phyloP scores from a whole-genome alignment of 2,329 filamentous ascomycete genomes.

The Cadophora sp. region DNA sequence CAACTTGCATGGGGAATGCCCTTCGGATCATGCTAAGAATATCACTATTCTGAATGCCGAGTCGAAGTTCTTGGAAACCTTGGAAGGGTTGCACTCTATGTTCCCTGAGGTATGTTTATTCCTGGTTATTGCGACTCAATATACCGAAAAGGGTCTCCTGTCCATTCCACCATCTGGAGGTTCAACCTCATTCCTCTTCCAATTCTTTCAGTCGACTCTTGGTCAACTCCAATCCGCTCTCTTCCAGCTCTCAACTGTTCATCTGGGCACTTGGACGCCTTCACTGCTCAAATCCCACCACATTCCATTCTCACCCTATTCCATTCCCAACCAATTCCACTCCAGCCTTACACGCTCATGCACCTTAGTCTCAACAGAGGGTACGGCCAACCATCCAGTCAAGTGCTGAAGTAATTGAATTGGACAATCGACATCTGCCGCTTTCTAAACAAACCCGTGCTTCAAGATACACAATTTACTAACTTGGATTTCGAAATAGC shows the following conservation, averaged over 20 bases:
- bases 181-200: not conserved
- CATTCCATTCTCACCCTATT: no score
- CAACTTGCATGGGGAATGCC: slow-evolving; percentile 93
- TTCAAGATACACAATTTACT: not conserved
- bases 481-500: slow-evolving; percentile 32
- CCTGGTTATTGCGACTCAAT: not conserved
- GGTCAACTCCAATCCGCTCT: no score
- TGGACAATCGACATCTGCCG: no score
- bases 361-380: no score
- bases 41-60: slow-evolving; percentile 73
- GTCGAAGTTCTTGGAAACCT: slow-evolving; percentile 79
- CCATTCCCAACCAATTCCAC: no score
- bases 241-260: no score
- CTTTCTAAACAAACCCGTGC: not conserved
- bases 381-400: not conserved
- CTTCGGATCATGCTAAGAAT: slow-evolving; percentile 46
- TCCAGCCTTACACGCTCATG: no score
- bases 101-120: slow-evolving; percentile 64
- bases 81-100: slow-evolving; percentile 72
- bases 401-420: not conserved
- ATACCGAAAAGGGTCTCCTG: not conserved
- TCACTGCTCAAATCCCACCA: no score
- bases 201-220: not conserved
- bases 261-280: no score
- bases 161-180: not conserved